These are phyloP conservation scores for Ustilago shanxiensis DNA, from an alignment of 1,284 basidiomycete genomes.

Conservation along the genomic window DNA sequence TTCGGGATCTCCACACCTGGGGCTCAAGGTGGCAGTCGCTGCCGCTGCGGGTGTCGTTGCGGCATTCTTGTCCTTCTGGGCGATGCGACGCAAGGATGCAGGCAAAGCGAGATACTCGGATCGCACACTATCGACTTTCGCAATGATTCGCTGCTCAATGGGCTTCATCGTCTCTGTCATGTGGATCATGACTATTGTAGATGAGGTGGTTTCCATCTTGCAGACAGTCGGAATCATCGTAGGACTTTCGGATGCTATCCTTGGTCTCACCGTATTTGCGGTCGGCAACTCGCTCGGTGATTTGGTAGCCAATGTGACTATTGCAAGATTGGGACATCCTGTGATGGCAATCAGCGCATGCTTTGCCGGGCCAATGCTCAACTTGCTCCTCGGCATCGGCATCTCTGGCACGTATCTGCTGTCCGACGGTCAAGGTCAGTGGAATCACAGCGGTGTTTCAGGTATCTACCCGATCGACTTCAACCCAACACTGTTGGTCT, in stretches of 20 bases:
- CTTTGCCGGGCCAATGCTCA: slow-evolving; percentile 95
- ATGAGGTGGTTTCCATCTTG: slow-evolving; percentile 64
- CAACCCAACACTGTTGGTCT: slow-evolving; percentile 85
- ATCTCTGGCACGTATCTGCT: slow-evolving; percentile 75
- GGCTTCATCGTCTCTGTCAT: slow-evolving; percentile 65
- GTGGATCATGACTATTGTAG: slow-evolving; percentile 68
- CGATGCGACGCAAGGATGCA: slow-evolving; percentile 38
- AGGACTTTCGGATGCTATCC: slow-evolving; percentile 95
- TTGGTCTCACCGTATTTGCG: slow-evolving; percentile 95
- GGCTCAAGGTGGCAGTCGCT: slow-evolving; percentile 27
- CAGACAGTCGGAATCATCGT: slow-evolving; percentile 92
- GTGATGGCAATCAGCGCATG: slow-evolving; percentile 82
- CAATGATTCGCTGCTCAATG: slow-evolving; percentile 52
- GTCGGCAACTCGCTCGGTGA: slow-evolving; percentile 96
- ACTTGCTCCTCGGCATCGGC: slow-evolving; percentile 90
- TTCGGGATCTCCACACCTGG: slow-evolving; percentile 19
- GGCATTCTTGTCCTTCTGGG: slow-evolving; percentile 21
- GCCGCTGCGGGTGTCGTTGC: slow-evolving; percentile 17
- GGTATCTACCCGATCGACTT: slow-evolving; percentile 79
- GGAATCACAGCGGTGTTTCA: slow-evolving; percentile 20
- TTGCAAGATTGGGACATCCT: slow-evolving; percentile 71
- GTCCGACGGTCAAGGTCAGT: slow-evolving; percentile 30
- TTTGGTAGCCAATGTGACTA: slow-evolving; percentile 92
- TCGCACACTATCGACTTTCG: slow-evolving; percentile 28
- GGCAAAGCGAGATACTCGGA: slow-evolving; percentile 41